These are phyloP conservation scores for Amanita fuliginea DNA, from an alignment of 768 basidiomycete species.

Conservation along the genomic window DNA sequence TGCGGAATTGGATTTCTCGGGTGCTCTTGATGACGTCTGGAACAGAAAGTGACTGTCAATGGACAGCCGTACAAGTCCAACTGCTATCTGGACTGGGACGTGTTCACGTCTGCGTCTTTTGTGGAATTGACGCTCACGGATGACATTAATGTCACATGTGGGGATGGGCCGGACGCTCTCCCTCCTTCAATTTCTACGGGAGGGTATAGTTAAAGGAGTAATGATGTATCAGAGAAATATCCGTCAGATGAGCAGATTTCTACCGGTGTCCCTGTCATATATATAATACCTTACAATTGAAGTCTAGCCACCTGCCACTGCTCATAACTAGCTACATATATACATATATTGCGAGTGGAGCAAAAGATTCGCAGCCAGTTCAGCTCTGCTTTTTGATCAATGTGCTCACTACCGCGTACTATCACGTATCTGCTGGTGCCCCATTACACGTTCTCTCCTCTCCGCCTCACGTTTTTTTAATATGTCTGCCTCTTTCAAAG, in stretches of 20 bases:
- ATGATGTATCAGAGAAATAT: not conserved
- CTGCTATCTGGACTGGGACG: slow-evolving; percentile 57
- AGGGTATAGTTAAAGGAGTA: slow-evolving; percentile 29
- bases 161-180: slow-evolving; percentile 29
- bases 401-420: no score
- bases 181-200: slow-evolving; percentile 60
- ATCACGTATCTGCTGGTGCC: no score
- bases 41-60: slow-evolving; percentile 45
- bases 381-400: no score
- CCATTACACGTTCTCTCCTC: no score
- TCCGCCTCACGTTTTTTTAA: no score
- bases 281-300: no score
- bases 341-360: no score
- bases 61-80: slow-evolving; percentile 49
- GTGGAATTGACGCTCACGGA: slow-evolving; percentile 46
- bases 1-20: not conserved
- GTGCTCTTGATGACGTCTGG: not conserved
- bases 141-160: slow-evolving; percentile 43
- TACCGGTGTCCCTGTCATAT: not conserved
- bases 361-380: no score
- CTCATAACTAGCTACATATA: no score
- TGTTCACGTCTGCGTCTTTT: slow-evolving; percentile 39
- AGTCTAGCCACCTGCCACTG: no score
- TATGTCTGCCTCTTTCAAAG: no score
- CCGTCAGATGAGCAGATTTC: no score